Conservation (phyloP, 495 filamentous ascomycete species). For the Daldinia decipiens region DNA sequence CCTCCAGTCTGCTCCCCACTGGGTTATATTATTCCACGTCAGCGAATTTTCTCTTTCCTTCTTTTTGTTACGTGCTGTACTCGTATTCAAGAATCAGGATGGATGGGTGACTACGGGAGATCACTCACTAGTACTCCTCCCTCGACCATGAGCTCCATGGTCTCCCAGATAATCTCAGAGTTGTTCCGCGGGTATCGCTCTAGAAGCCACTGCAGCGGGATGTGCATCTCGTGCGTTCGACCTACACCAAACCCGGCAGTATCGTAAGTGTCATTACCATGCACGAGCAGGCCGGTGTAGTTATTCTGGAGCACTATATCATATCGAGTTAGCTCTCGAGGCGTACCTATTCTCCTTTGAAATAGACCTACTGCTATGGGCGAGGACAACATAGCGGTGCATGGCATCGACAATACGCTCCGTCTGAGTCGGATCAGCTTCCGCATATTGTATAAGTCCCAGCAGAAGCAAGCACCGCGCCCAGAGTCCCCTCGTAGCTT, state of each 20-base stretch:
- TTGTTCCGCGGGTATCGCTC: slow-evolving; percentile 52
- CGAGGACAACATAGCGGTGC: slow-evolving; percentile 52
- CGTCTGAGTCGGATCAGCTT: slow-evolving; percentile 56
- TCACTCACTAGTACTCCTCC: slow-evolving; percentile 22
- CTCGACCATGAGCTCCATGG: slow-evolving; percentile 44
- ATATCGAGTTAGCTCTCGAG: neutral
- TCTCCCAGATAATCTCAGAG: slow-evolving; percentile 48
- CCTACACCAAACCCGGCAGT: slow-evolving; percentile 34
- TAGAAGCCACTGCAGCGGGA: slow-evolving; percentile 62
- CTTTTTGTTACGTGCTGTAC: too few relatives aligned
- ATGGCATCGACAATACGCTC: slow-evolving; percentile 51
- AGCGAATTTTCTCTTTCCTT: neutral
- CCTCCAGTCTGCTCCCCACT: slow-evolving; percentile 41
- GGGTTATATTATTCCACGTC: neutral
- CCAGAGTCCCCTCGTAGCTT: slow-evolving; percentile 62
- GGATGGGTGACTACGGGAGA: neutral
- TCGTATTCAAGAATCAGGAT: too few relatives aligned
- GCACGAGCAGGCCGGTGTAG: slow-evolving; percentile 32
- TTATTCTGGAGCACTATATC: slow-evolving; percentile 44
- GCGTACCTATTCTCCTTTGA: too few relatives aligned
- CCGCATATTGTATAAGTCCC: slow-evolving; percentile 55
- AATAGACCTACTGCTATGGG: slow-evolving; percentile 53
- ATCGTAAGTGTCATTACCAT: slow-evolving; percentile 35
- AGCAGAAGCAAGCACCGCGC: slow-evolving; percentile 60
- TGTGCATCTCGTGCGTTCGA: slow-evolving; percentile 48